Conservation (phyloP, 1,284 basidiomycete genomes). For the Pseudozyma thailandica region DNA sequence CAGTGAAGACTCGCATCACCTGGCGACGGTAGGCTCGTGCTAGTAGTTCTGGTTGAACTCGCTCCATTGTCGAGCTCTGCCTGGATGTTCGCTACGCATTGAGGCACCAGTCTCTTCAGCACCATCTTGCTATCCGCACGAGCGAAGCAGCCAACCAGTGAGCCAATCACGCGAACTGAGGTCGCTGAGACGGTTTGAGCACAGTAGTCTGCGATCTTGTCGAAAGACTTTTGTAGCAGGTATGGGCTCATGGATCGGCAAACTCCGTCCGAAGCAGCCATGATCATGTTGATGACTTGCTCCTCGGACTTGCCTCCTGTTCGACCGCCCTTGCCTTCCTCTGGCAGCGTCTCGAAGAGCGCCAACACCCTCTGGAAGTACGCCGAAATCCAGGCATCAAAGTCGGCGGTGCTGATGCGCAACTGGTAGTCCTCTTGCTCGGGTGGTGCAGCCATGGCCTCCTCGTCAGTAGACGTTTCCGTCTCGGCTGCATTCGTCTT, state of each 20-base stretch:
- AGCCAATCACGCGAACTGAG: slow-evolving; percentile 87
- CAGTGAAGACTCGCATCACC: slow-evolving; percentile 94
- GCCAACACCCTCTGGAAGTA: slow-evolving; percentile 87
- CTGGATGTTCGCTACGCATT: slow-evolving; percentile 82
- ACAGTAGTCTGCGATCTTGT: slow-evolving; percentile 82
- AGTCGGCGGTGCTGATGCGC: slow-evolving; percentile 76
- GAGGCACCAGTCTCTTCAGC: slow-evolving; percentile 81
- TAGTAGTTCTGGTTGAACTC: slow-evolving; percentile 88
- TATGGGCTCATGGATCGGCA: slow-evolving; percentile 87
- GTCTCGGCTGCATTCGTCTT: slow-evolving; percentile 29
- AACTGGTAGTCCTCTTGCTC: slow-evolving; percentile 72
- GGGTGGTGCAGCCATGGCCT: slow-evolving; percentile 9
- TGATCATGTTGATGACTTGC: slow-evolving; percentile 81
- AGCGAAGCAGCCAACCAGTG: slow-evolving; percentile 86
- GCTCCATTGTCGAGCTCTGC: slow-evolving; percentile 90
- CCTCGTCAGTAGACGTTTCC: slow-evolving; percentile 8
- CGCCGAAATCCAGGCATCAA: slow-evolving; percentile 88
- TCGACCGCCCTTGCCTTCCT: slow-evolving; percentile 79
- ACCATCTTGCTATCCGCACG: slow-evolving; percentile 81
- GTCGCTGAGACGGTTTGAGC: slow-evolving; percentile 80
- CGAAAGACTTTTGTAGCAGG: slow-evolving; percentile 86
- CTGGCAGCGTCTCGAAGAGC: slow-evolving; percentile 90
- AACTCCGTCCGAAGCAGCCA: slow-evolving; percentile 83
- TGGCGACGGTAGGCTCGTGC: slow-evolving; percentile 82
- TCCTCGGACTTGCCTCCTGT: slow-evolving; percentile 89